Percentiles rank a stretch among this genome's conserved stretches.
phyloP scores from a whole-genome alignment of 164 flowering plant genomes.

The Echeveria elegans region DNA sequence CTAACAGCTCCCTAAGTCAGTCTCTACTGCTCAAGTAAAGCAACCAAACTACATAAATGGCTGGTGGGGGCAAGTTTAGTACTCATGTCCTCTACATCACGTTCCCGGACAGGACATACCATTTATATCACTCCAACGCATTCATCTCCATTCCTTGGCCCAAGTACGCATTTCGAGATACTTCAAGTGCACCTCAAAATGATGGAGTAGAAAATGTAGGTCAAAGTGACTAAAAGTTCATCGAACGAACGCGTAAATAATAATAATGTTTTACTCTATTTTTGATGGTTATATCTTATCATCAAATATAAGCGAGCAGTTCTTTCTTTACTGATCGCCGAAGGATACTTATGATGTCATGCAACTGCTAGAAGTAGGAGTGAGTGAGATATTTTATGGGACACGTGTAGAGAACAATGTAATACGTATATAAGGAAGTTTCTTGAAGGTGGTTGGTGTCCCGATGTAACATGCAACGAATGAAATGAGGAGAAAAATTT shows the following conservation, averaged over 20 bases:
- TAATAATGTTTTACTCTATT: too few species aligned
- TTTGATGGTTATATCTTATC: too few species aligned
- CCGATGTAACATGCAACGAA: neutral
- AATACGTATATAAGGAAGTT: too few species aligned
- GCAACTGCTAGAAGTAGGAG: neutral
- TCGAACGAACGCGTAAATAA: too few species aligned
- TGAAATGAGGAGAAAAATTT: neutral
- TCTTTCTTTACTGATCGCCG: too few species aligned
- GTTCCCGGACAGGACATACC: neutral
- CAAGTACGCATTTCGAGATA: neutral
- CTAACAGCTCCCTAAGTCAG: too few species aligned
- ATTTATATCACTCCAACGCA: neutral
- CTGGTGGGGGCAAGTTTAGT: neutral
- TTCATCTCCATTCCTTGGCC: too few species aligned
- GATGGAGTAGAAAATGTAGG: too few species aligned
- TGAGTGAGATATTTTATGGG: neutral
- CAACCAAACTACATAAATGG: neutral
- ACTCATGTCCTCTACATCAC: neutral
- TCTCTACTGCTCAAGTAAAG: neutral
- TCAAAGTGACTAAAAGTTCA: too few species aligned
- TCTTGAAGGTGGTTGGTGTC: neutral
- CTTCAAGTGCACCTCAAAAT: neutral
- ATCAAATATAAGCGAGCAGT: too few species aligned
- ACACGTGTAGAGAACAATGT: neutral
- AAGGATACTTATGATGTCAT: too few species aligned